Evolutionary conservation across 2,329 filamentous ascomycete species (phyloP), one percentile per base, ranked within the genome.

Genomic region (Microdochium trichocladiopsis): DNA sequence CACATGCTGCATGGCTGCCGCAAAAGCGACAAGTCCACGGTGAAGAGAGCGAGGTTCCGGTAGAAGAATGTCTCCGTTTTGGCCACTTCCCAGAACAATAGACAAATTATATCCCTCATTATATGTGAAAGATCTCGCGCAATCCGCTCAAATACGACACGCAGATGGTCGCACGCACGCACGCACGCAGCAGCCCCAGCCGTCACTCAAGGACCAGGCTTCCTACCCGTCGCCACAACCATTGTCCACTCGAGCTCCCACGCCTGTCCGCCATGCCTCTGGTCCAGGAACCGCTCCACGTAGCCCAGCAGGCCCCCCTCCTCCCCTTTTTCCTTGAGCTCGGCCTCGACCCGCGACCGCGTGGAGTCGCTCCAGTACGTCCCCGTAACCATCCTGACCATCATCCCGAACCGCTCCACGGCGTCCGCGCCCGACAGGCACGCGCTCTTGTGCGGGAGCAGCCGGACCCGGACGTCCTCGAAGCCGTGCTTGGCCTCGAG

Each of bases 311-410:
- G 48, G 21, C 21, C 53, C 50, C 37, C 51, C 48, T 23, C 50
- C 48, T 25, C 52, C 52, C 50, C 50, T 50, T 43, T 54, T 47
- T 6, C 36, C 48, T 31, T 4, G 6, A 11, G 8, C 18, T 33
- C 23, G 12, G 28, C 48, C 28, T 12, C 48, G 21, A 28, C 23
- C 24, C 11, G 8, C 23, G 12, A 23, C 14, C 47, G 58, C 54
- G 60, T 57, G 58, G 73, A 69, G 56, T 73, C 70, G 28, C 63
- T 66, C 71, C 73, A 76, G 50, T 62, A 66, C 37, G 62, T 57
- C 18, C 61, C 66, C 50, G 69, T 62, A 53, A 72, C 48, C 63
- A 65, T 72, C 1, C 67, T 58, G 36, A 73, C 48, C 70, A 76
- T 76, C 58, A 67, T 65, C 1, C 57, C 63, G 51, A 69, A 71